Evolutionary conservation across 163 green algal species (phyloP), one percentile per base, ranked within the genome.

Genomic region (Scenedesmus sp.): DNA sequence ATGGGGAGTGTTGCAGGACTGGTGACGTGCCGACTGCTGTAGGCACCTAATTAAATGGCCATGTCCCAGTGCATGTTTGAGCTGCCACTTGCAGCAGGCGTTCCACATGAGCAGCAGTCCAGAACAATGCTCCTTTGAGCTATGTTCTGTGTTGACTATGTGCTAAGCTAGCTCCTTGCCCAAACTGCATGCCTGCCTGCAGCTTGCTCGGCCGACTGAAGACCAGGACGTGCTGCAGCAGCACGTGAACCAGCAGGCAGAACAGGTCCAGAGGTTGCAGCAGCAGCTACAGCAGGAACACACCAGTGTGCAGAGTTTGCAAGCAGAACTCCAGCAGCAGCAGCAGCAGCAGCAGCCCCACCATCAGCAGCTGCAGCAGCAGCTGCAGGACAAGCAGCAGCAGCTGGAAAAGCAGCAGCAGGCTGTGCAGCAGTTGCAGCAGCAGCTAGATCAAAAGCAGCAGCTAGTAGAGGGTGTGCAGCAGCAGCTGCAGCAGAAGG

Each of bases 321-420:
- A 87, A 18, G 22, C 82, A 18, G 33, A 87, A 53, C 53, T 59
- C 18, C 56, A 88, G 46, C 33, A 35, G 33, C 35, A 78, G 26
- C 35, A 18, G 33, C 33, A 61, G 61, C 73, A 90, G 56, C 90
- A 72, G 53, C 49, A 87, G 33, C 33, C 76, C 15, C 26, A 30
- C 0, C 37, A 61, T 2, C 83, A 87, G n/a, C 82, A 86, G 80
- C 80, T 46, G 44, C 44, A 76, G 35, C 81, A 87, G 82, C 82
- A 87, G 18, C 12, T 33, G 72, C 72, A 81, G 37, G 35, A 81
- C 35, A 76, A 82, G 73, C 35, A 44, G 73, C 73, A 82, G 73
- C 35, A 44, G 73, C 73, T 51, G 35, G 35, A 51, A 16, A 16
- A 42, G 73, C 73, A 44, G 73, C 73, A 68, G 65, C 56, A 87